These are phyloP conservation scores for Rhizopus sp. DNA, from an alignment of 371 early-diverging fungal species.

Conservation along the genomic window DNA sequence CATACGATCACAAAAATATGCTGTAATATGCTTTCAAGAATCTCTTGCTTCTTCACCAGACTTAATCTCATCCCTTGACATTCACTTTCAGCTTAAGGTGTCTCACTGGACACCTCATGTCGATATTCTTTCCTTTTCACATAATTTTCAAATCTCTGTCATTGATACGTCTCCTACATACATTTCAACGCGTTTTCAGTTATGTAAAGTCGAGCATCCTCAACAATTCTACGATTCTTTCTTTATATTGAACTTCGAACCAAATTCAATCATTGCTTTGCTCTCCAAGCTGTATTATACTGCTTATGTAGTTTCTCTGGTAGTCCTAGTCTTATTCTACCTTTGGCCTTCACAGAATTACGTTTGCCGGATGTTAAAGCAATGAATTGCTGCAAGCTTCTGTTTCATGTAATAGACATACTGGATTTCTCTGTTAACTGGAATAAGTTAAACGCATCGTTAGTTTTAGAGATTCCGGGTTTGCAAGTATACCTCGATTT, in stretches of 20 bases:
- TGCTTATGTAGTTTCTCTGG: no score
- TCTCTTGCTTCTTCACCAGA: constrained; percentile 4
- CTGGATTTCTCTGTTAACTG: no score
- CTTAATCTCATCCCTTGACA: background rate
- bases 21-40: constrained; percentile 7
- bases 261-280: no score
- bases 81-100: background rate
- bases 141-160: background rate
- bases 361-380: background rate
- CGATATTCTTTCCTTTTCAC: constrained; percentile 2
- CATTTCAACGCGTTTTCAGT: background rate
- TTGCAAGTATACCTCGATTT: no score
- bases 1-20: background rate
- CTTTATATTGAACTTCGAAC: constrained; percentile 2
- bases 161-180: constrained; percentile 4
- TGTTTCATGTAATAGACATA: no score
- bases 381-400: no score
- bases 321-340: background rate
- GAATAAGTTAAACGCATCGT: no score
- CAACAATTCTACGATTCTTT: constrained; percentile 8
- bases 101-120: constrained; percentile 3
- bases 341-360: background rate
- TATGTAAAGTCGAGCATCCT: constrained; percentile 8
- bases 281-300: background rate
- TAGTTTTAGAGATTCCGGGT: no score